Percentiles rank a stretch among this genome's conserved stretches.
Conservation (phyloP, 768 basidiomycete genomes). For the Lactarius evosmus region DNA sequence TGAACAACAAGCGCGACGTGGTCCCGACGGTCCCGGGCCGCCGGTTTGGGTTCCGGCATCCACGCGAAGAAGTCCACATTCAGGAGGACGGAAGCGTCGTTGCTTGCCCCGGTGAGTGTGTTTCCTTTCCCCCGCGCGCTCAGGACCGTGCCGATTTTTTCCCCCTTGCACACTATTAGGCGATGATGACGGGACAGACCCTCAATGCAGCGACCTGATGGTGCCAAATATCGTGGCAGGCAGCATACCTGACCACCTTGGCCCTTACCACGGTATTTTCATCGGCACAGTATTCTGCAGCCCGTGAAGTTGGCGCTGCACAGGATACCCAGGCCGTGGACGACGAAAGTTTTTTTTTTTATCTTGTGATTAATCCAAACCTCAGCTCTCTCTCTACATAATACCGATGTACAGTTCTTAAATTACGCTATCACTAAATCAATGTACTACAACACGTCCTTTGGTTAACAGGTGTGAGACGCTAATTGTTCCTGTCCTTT, state of each 20-base stretch:
- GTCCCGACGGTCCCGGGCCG: constrained; percentile 24
- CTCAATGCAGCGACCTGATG: constrained; percentile 50
- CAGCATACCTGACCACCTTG: constrained; percentile 52
- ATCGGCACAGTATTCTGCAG: constrained; percentile 49
- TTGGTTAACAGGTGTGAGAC: not conserved
- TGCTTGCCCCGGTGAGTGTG: constrained; percentile 17
- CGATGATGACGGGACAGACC: constrained; percentile 53
- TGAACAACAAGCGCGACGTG: constrained; percentile 23
- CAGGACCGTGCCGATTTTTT: not conserved
- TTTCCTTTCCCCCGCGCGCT: no score
- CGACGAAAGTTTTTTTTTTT: not conserved
- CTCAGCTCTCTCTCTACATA: not conserved
- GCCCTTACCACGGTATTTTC: constrained; percentile 52
- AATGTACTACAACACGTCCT: not conserved
- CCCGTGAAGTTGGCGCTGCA: not conserved
- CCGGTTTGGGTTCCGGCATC: constrained; percentile 20
- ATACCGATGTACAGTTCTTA: not conserved
- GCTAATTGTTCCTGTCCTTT: not conserved
- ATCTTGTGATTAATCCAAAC: not conserved
- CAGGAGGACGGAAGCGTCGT: constrained; percentile 15
- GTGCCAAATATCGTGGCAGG: constrained; percentile 48
- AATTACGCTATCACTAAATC: not conserved
- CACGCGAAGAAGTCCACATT: constrained; percentile 20
- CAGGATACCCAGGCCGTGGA: not conserved
- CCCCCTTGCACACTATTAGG: not conserved